Conservation (phyloP, 768 basidiomycete species). For the Boletus barrowsii region DNA sequence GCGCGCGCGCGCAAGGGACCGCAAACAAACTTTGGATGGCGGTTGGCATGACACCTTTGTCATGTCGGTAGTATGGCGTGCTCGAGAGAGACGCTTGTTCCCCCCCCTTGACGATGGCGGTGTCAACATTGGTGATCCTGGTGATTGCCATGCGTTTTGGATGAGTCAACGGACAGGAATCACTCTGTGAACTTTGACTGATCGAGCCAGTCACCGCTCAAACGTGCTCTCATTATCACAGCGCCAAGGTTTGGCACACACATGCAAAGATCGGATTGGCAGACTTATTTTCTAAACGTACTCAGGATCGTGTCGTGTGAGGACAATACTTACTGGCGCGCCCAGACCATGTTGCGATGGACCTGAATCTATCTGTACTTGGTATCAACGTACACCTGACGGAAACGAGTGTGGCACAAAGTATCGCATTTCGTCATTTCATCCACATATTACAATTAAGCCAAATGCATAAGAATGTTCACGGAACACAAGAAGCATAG, state of each 20-base stretch:
- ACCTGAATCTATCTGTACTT: constrained; percentile 29
- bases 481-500: constrained; percentile 9
- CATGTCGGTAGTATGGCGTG: neutral
- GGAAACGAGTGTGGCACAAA: constrained; percentile 7
- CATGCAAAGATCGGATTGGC: neutral
- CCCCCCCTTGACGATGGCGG: neutral
- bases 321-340: neutral
- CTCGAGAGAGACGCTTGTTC: neutral
- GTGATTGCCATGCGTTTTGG: neutral
- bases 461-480: constrained; percentile 22
- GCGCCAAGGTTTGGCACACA: neutral
- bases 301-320: neutral
- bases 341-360: neutral
- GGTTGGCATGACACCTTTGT: neutral
- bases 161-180: neutral
- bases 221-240: neutral
- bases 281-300: neutral
- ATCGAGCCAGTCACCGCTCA: neutral
- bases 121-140: neutral
- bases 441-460: constrained; percentile 18
- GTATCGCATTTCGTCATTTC: constrained; percentile 17
- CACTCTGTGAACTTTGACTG: neutral
- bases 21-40: neutral
- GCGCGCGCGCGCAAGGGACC: neutral
- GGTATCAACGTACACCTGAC: constrained; percentile 13